These are phyloP conservation scores for Botryotinia calthae DNA, from an alignment of 2,329 filamentous ascomycete species.

Conservation along the genomic window DNA sequence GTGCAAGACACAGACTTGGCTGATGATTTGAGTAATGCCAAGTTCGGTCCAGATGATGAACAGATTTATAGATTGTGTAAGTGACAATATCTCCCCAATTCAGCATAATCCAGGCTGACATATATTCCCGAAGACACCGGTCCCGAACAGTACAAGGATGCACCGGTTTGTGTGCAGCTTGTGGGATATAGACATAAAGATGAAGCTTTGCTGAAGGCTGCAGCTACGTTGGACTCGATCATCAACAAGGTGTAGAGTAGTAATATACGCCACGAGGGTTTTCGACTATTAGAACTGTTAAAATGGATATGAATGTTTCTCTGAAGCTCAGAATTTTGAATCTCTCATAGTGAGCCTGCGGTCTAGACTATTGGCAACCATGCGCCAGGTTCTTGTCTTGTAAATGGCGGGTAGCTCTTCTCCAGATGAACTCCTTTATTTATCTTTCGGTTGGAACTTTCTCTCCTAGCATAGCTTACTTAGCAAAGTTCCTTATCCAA, in stretches of 20 bases:
- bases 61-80: constrained; percentile 34
- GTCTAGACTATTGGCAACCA: background rate
- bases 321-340: background rate
- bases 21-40: constrained; percentile 34
- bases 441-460: background rate
- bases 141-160: constrained; percentile 33
- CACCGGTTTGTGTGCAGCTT: constrained; percentile 37
- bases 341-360: background rate
- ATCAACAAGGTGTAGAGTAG: background rate
- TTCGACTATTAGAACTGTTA: background rate
- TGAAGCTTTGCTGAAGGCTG: constrained; percentile 34
- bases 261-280: background rate
- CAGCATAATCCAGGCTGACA: constrained; percentile 19
- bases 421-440: background rate
- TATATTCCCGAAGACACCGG: constrained; percentile 35
- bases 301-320: background rate
- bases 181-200: constrained; percentile 39
- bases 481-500: background rate
- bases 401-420: background rate
- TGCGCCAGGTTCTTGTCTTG: background rate
- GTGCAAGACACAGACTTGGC: constrained; percentile 31
- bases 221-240: constrained; percentile 31
- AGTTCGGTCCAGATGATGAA: constrained; percentile 32
- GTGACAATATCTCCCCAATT: constrained; percentile 17
- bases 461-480: background rate